These are phyloP conservation scores for Coprinopsis marcescibilis DNA, from an alignment of 768 basidiomycete genomes.

Conservation along the genomic window DNA sequence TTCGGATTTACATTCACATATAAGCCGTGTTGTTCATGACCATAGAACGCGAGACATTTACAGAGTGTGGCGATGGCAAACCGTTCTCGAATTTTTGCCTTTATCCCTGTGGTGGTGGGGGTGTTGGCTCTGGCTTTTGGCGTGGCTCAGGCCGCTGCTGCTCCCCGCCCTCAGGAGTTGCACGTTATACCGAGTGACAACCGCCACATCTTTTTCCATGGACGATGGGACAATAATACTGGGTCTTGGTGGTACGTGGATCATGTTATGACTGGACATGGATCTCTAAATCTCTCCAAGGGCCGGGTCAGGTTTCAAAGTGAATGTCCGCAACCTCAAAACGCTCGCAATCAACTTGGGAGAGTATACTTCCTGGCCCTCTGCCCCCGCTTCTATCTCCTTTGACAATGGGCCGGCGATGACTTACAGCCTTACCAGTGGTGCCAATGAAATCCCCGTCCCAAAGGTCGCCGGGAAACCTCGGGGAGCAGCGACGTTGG, in stretches of 20 bases:
- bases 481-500: conserved; percentile 19
- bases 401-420: conserved; percentile 40
- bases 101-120: no score
- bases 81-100: no score
- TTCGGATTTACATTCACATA: no score
- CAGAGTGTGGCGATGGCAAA: no score
- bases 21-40: no score
- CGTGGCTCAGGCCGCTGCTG: neutral
- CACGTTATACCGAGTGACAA: conserved; percentile 28
- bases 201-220: conserved; percentile 43
- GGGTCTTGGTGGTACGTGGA: conserved; percentile 51
- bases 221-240: conserved; percentile 46
- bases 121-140: neutral
- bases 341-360: conserved; percentile 43
- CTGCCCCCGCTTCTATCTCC: conserved; percentile 43
- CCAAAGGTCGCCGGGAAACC: neutral
- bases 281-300: conserved; percentile 21
- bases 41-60: no score
- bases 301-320: conserved; percentile 50
- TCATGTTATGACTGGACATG: neutral
- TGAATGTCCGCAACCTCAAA: conserved; percentile 37
- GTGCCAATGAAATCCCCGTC: conserved; percentile 40
- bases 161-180: neutral
- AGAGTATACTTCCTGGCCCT: conserved; percentile 40
- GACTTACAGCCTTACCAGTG: conserved; percentile 42